phyloP scores from a whole-genome alignment of 345 rosid genomes.

The Camelina neglecta region DNA sequence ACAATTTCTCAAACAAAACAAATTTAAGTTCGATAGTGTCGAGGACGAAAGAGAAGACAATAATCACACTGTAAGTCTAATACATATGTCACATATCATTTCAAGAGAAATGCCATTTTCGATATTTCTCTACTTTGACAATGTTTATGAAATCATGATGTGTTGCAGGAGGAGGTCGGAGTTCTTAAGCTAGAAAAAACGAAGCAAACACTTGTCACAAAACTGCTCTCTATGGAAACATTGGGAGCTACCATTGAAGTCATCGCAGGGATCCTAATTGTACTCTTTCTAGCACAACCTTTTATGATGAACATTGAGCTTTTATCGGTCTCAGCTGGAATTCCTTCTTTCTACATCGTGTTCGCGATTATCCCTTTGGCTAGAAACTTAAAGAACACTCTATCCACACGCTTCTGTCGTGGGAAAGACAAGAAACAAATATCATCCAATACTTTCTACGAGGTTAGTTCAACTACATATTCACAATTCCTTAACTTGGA shows the following conservation, averaged over 20 bases:
- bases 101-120: neutral
- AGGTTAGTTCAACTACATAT: conserved; percentile 16
- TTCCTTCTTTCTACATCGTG: conserved; percentile 25
- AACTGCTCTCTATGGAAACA: conserved; percentile 15
- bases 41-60: neutral
- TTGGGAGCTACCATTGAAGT: conserved; percentile 23
- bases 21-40: conserved; percentile 2
- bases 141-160: neutral
- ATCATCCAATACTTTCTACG: conserved; percentile 17
- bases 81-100: neutral
- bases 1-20: conserved; percentile 8
- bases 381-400: conserved; percentile 22
- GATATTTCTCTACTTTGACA: neutral
- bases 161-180: conserved; percentile 4
- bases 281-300: conserved; percentile 34
- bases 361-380: conserved; percentile 24
- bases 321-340: conserved; percentile 17
- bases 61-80: conserved; percentile 3
- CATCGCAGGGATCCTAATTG: conserved; percentile 21
- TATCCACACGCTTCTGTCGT: conserved; percentile 26
- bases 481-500: neutral
- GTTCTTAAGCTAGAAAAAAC: conserved; percentile 16
- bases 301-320: conserved; percentile 33
- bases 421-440: conserved; percentile 22
- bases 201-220: conserved; percentile 1